A percentile compares a stretch with the other conserved stretches of the same genome.
Evolutionary conservation across 2,329 filamentous ascomycete genomes (phyloP).

Genomic region (Penicillium sp.): DNA sequence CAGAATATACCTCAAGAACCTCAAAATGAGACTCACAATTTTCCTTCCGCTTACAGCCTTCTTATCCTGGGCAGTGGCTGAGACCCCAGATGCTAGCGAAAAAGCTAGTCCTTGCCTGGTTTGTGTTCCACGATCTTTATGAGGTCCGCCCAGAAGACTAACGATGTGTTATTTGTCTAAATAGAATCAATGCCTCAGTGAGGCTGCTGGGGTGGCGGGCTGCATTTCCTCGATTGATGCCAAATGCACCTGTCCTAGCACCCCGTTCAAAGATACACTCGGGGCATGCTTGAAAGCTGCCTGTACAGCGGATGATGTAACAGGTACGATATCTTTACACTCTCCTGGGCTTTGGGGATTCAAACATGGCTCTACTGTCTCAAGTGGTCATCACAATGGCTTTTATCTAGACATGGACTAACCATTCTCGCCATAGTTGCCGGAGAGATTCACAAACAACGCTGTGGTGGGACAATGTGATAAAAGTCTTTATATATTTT

Average conservation of each 20-base stretch:
- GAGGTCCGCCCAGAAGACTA: neutral
- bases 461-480: conserved; percentile 1
- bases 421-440: conserved; percentile 5
- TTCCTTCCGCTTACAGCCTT: conserved; percentile 20
- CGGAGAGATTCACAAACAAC: conserved; percentile 12
- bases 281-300: conserved; percentile 10
- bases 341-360: too few species aligned
- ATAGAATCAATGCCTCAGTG: conserved; percentile 16
- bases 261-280: conserved; percentile 19
- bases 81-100: neutral
- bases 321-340: conserved; percentile 6
- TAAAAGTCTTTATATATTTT: neutral
- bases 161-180: neutral
- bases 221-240: conserved; percentile 17
- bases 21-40: conserved; percentile 22
- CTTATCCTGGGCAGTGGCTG: conserved; percentile 16
- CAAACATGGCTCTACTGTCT: too few species aligned
- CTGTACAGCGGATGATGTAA: conserved; percentile 17
- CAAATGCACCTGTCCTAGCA: conserved; percentile 20
- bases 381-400: too few species aligned
- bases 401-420: neutral
- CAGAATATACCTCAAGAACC: neutral
- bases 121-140: neutral
- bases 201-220: conserved; percentile 15
- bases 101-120: conserved; percentile 18